These are phyloP conservation scores for Suillus paluster DNA, from an alignment of 768 basidiomycete genomes.

Conservation along the genomic window DNA sequence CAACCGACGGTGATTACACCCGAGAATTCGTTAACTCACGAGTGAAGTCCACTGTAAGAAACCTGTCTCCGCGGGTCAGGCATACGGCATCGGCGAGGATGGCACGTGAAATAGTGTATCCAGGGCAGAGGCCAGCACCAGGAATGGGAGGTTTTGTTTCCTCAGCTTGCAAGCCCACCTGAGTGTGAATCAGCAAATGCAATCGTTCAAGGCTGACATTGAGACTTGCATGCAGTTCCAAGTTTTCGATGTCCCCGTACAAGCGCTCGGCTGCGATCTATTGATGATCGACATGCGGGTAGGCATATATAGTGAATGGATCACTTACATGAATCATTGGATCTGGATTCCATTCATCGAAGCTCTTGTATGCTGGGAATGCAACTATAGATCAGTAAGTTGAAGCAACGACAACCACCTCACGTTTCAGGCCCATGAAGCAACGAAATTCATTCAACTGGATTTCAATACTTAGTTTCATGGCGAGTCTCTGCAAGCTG, in stretches of 20 bases:
- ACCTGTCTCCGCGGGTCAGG: constrained; percentile 78
- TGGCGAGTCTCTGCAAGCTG: background rate
- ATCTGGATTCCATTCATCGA: constrained; percentile 76
- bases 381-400: constrained; percentile 9
- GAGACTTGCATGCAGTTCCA: constrained; percentile 71
- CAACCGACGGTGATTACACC: background rate
- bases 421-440: constrained; percentile 74
- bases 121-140: constrained; percentile 80
- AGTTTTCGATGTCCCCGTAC: constrained; percentile 75
- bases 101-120: constrained; percentile 84
- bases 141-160: constrained; percentile 64
- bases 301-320: too few relatives aligned
- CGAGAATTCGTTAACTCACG: constrained; percentile 47
- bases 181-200: constrained; percentile 5
- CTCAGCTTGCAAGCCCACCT: constrained; percentile 76
- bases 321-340: constrained; percentile 54
- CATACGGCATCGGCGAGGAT: constrained; percentile 81
- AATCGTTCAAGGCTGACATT: background rate
- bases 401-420: constrained; percentile 19
- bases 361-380: constrained; percentile 57
- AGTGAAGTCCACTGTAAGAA: constrained; percentile 76
- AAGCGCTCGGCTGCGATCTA: constrained; percentile 67
- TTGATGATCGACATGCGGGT: background rate
- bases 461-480: background rate
- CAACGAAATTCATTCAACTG: constrained; percentile 74